Evolutionary conservation across 345 rosid genomes (phyloP), one percentile per base, ranked within the genome.

Genomic region (Noccaea caerulescens): DNA sequence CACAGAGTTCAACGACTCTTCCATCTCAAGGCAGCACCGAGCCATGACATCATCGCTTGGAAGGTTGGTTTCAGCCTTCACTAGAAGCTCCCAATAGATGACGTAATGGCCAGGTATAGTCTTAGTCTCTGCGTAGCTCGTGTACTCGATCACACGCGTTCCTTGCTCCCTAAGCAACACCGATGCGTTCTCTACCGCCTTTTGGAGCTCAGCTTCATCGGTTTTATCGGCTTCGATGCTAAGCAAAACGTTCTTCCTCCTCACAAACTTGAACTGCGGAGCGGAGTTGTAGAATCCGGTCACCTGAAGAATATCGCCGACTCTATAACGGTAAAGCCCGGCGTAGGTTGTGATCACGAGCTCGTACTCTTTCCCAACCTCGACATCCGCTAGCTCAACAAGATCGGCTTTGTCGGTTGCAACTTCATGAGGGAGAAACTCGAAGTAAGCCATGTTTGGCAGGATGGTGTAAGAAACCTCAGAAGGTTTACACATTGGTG

Each of bases 371-470:
- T 84, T 86, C 3, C 93, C 98, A 0, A 87, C 58, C 65, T 90
- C 81, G 0, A 93, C 79, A 9, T 86, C 85, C 5, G 86, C 90
- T 10, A 93, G 90, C 51, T 92, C 97, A 1, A 88, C 84, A 2
- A 88, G 87, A 1, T 68, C 75, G 0, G 88, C 71, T 20, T 50
- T 23, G 1, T 65, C 72, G 1, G 52, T 32, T 33, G 63, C 27
- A 8, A 14, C 42, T 18, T 67, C 63, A 8, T 67, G 76, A 1
- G 88, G 92, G 10, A 87, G 32, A 76, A 90, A 93, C 84, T 93
- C 97, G 69, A 85, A 93, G 72, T 90, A 93, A 3, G 80, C 88
- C 97, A 90, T 90, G 84, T 88, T 90, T 8, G 98, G 98, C 89
- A 93, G 82, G 67, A 93, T 81, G 4, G 93, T 88, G 80, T 93